Percentiles rank a stretch among this genome's conserved stretches.
These are phyloP conservation scores for Phaeosphaeriaceae sp. DNA, from an alignment of 2,329 filamentous ascomycete genomes.

Conservation along the genomic window DNA sequence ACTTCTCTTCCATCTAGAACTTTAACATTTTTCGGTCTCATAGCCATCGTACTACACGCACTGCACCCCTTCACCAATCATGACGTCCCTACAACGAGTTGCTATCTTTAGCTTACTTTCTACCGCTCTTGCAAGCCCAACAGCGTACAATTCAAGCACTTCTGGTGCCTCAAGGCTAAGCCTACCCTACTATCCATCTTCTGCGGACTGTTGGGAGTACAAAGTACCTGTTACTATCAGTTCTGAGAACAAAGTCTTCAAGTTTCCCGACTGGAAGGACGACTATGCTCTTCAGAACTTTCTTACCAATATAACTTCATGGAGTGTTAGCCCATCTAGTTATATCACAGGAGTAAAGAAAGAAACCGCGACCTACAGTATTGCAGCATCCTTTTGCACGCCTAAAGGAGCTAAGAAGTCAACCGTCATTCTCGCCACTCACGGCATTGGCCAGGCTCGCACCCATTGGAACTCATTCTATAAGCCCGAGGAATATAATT, in stretches of 20 bases:
- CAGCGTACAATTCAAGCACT: too few species aligned
- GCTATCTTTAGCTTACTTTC: too few species aligned
- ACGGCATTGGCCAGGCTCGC: constrained; percentile 39
- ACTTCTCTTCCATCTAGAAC: too few species aligned
- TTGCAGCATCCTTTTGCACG: constrained; percentile 21
- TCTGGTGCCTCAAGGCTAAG: background rate
- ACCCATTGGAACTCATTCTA: constrained; percentile 43
- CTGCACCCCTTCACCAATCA: too few species aligned
- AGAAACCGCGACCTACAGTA: constrained; percentile 8
- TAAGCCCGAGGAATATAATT: constrained; percentile 39
- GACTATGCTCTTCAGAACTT: constrained; percentile 3
- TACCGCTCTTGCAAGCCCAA: too few species aligned
- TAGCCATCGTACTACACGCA: too few species aligned
- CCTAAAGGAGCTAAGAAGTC: constrained; percentile 21
- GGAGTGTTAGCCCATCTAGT: background rate
- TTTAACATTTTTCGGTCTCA: too few species aligned
- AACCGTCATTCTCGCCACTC: constrained; percentile 40
- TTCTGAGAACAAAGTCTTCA: constrained; percentile 2
- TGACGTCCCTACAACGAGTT: too few species aligned
- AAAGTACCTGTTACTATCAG: constrained; percentile 2
- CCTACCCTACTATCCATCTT: background rate
- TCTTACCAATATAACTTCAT: background rate
- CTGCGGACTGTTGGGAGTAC: constrained; percentile 2
- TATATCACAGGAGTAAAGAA: background rate
- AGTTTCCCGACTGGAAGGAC: background rate